Conservation (phyloP, 768 basidiomycete genomes). For the Russula virescens region DNA sequence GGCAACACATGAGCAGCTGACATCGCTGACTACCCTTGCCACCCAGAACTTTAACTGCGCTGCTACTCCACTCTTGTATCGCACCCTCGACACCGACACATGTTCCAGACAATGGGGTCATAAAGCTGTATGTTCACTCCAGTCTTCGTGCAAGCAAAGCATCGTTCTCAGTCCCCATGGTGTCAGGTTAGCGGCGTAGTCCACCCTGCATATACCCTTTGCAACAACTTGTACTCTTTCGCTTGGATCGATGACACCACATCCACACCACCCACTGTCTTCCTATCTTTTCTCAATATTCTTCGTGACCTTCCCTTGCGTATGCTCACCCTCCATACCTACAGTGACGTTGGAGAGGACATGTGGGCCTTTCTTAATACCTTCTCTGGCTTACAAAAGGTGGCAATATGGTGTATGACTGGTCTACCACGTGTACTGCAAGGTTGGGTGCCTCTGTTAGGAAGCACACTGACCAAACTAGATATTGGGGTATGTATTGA, state of each 20-base stretch:
- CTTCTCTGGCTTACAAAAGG: conserved; percentile 45
- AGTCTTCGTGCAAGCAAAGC: neutral
- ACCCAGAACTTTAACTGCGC: conserved; percentile 48
- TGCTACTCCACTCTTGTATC: conserved; percentile 57
- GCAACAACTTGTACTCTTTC: conserved; percentile 52
- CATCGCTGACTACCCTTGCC: conserved; percentile 50
- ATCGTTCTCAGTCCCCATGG: conserved; percentile 16
- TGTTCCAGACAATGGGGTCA: conserved; percentile 23
- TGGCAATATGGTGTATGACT: conserved; percentile 65
- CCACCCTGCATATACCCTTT: conserved; percentile 56
- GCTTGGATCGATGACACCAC: conserved; percentile 64
- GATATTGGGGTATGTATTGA: conserved; percentile 57
- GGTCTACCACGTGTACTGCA: conserved; percentile 58
- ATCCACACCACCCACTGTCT: conserved; percentile 8
- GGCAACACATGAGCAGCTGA: too few species aligned
- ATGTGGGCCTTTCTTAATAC: conserved; percentile 52
- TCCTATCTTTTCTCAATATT: conserved; percentile 24
- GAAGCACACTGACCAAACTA: conserved; percentile 54
- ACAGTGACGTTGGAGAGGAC: conserved; percentile 49
- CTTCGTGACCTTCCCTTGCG: conserved; percentile 28
- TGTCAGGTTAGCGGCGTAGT: conserved; percentile 29
- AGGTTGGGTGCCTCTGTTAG: conserved; percentile 53
- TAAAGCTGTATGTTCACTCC: too few species aligned
- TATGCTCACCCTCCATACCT: conserved; percentile 32
- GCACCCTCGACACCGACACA: conserved; percentile 51